Base-by-base conservation (phyloP, 176 grass and related monocot genomes). In the Oryza australiensis region DNA sequence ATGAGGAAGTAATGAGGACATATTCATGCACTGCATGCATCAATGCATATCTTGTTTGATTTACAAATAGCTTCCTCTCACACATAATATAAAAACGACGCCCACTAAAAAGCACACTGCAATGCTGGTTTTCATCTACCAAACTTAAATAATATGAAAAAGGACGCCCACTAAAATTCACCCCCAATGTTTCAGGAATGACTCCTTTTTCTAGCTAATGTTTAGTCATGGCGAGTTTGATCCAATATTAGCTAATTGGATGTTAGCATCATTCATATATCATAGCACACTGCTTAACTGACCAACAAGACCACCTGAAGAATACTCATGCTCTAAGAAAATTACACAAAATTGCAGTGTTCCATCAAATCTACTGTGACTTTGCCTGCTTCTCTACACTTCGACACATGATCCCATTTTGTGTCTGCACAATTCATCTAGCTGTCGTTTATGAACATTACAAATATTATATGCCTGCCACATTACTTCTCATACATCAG, bases 231-330 rank as follows among this genome's bases (percentile, higher is more conserved):
- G 23, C 29, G 68, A 26, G 26, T 42, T 63, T 70, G 22, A 57
- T 45, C 16, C 57, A 76, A 87, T 76, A 71, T 69, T 82, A 57
- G 41, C 22, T 72, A 74, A 49, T 67, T 74, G 6, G 35, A 60
- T 81, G 70, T n/a, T 2, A 51, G 28, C 12, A 62, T 33, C 72
- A 71, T 70, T 63, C 40, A 49, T n/a, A 53, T 73, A 82, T 23
- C 80, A 73, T 53, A 73, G 42, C 42, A 62, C 13, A n/a, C 30
- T 53, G 68, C 59, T 64, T 65, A 53, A 53, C 30, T 5, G 42
- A 73, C 69, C 28, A 73, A 49, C 55, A 84, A 40, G 30, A 14
- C 5, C 20, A 73, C 41, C 41, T 42, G 3, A 48, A 46, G 29
- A 12, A 73, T 55, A 66, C 10, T 12, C 38, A 83, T 40, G n/a